Evolutionary conservation across 352 stramenopile genomes (phyloP).

Genomic region (Phytopythium sindhum): DNA sequence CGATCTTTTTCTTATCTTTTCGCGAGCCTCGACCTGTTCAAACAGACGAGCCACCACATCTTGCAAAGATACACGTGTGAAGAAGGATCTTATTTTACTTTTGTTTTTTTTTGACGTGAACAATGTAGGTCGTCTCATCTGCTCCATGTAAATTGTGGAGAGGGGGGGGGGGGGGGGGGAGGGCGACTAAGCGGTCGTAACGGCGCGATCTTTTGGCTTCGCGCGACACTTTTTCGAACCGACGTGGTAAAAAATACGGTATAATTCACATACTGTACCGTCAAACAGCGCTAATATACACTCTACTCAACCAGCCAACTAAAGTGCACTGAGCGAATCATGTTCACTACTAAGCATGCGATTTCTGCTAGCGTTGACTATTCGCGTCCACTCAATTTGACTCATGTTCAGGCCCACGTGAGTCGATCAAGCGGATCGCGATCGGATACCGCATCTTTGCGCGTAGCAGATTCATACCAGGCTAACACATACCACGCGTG

Average conservation of each 20-base stretch:
- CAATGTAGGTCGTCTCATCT: not conserved
- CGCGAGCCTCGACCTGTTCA: no score
- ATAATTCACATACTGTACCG: not conserved
- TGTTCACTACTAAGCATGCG: no score
- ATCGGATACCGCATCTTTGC: not conserved
- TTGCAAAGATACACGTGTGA: conserved; percentile 1
- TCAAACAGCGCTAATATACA: no score
- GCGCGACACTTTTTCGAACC: not conserved
- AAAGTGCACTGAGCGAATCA: no score
- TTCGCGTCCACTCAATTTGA: not conserved
- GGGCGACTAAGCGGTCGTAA: conserved; percentile 3
- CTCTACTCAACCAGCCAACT: no score
- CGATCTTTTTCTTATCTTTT: not conserved
- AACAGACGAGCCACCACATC: not conserved
- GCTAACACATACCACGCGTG: not conserved
- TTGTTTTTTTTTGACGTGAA: not conserved
- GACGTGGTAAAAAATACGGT: not conserved
- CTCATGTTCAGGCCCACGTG: not conserved
- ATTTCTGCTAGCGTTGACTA: no score
- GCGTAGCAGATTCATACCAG: not conserved
- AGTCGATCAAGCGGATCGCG: no score
- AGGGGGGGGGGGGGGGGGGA: not conserved
- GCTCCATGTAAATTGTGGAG: not conserved
- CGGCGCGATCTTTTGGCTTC: conserved; percentile 8
- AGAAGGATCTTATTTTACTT: conserved; percentile 2